Base-by-base conservation (phyloP, 2,329 filamentous ascomycete species). In the Fonsecaea nubica region DNA sequence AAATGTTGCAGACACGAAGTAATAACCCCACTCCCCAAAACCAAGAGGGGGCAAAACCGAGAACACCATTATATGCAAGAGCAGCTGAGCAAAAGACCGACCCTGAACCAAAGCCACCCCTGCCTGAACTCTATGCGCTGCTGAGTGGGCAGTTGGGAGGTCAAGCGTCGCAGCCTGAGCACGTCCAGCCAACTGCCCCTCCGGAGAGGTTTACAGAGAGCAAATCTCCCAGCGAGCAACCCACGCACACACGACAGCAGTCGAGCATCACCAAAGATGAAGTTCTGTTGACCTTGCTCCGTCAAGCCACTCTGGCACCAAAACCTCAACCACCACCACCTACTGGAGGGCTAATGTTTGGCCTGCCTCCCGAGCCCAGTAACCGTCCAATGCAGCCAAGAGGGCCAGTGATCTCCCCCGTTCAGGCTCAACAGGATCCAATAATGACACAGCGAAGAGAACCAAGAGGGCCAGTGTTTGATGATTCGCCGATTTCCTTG, bases 1-100 rank as follows among this genome's bases (percentile, higher is more conserved):
- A 91, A 72, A 96, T 97, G 84, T 86, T 97, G 48, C 90, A 93
- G 58, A 81, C 82, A 45, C 81, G 79, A 68, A 79, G 81, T 40
- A 75, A 77, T 63, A 81, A 80, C 69, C 75, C 77, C 33, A 82
- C 80, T 25, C 82, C 82, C 42, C 80, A 82, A 67, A 71, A 32
- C 65, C 69, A 64, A 65, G 72, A 58, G 71, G 74, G 63, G 71
- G 72, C 57, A 15, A 54, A 75, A 67, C 65, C 66, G 75, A 68
- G 77, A 75, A 55, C 74, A 75, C 63, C 72, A 76, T 61, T 76
- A 75, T 70, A 76, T 79, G 70, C 76, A 74, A 8, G 80, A 79
- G 64, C 73, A 74, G 62, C 71, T 78, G 63, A 74, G 74, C 57
- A 76, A 71, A 18, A 75, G 76, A 42, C 60, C 21, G 68, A 65